Conservation (phyloP, 805 yeast species). For the Wickerhamiella nectarea region DNA sequence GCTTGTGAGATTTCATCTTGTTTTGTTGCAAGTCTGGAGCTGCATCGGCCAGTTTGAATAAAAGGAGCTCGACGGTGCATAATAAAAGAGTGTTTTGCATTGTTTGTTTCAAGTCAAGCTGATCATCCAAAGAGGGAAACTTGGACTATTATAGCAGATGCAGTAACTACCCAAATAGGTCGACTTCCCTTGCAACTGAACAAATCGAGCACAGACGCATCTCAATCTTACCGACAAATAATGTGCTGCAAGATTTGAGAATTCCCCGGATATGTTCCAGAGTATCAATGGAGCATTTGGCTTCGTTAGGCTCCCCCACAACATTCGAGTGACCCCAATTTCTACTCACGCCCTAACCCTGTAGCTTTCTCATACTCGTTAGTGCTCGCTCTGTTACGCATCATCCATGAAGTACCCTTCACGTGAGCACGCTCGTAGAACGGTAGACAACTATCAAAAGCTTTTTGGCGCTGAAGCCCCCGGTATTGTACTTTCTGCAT, state of each 20-base stretch:
- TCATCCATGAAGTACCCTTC: constrained; percentile 77
- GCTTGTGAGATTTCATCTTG: constrained; percentile 3
- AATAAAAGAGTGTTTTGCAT: neutral
- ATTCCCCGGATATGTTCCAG: too few relatives aligned
- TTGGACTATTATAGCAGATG: neutral
- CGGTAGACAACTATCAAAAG: constrained; percentile 24
- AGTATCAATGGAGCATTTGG: too few relatives aligned
- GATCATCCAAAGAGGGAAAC: neutral
- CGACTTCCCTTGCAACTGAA: too few relatives aligned
- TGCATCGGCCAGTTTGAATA: neutral
- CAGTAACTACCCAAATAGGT: neutral
- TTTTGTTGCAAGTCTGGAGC: neutral
- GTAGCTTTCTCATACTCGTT: too few relatives aligned
- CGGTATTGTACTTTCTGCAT: constrained; percentile 30
- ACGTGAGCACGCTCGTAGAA: constrained; percentile 46
- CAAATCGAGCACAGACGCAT: too few relatives aligned
- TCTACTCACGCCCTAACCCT: neutral
- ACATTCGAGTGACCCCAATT: neutral
- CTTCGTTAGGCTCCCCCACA: too few relatives aligned
- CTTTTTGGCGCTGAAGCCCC: constrained; percentile 21
- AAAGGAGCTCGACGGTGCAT: neutral
- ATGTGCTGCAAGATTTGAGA: too few relatives aligned
- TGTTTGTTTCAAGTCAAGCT: neutral
- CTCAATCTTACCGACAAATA: too few relatives aligned
- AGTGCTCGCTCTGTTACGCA: too few relatives aligned